Conservation (phyloP, 805 yeast genomes). For the Metschnikowia hibisci region DNA sequence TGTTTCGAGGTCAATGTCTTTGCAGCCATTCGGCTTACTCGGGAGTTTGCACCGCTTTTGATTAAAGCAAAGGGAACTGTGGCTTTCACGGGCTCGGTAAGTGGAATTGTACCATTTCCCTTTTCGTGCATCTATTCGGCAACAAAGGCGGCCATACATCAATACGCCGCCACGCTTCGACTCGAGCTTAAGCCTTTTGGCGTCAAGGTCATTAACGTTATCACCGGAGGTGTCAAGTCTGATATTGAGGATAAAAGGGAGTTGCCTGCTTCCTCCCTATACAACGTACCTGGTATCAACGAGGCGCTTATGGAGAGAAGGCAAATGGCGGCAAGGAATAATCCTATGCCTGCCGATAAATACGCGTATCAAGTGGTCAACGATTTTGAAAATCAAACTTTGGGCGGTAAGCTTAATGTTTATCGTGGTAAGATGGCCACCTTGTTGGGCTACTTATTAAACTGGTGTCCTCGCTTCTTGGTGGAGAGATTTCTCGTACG, state of each 20-base stretch:
- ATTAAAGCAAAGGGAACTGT: slow-evolving; percentile 66
- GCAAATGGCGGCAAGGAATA: slow-evolving; percentile 53
- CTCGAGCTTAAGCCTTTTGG: slow-evolving; percentile 69
- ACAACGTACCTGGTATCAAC: slow-evolving; percentile 47
- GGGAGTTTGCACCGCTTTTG: slow-evolving; percentile 53
- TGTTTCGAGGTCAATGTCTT: slow-evolving; percentile 64
- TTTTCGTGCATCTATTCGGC: slow-evolving; percentile 64
- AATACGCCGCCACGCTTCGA: slow-evolving; percentile 59
- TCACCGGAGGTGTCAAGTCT: slow-evolving; percentile 76
- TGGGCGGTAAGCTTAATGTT: slow-evolving; percentile 43
- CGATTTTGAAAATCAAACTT: slow-evolving; percentile 40
- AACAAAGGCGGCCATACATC: slow-evolving; percentile 73
- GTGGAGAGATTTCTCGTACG: slow-evolving; percentile 38
- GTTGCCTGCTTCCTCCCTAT: slow-evolving; percentile 53
- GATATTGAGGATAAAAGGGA: slow-evolving; percentile 64
- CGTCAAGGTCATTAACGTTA: slow-evolving; percentile 62
- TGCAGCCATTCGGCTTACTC: slow-evolving; percentile 61
- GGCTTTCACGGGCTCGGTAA: slow-evolving; percentile 70
- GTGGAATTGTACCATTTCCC: slow-evolving; percentile 67
- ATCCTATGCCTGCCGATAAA: slow-evolving; percentile 55
- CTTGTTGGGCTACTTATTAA: slow-evolving; percentile 30
- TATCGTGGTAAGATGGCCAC: slow-evolving; percentile 53
- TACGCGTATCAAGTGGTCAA: slow-evolving; percentile 56
- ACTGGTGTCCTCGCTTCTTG: slow-evolving; percentile 45
- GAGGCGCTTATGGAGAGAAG: slow-evolving; percentile 49